Conservation (phyloP, 176 grass and related monocot species). For the maize (Zea mays) region Zm-B73-REFERENCE-NAM-5.0 NC_050100.1:212710001-212710500, state of each 20-base stretch:
- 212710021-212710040: background rate
- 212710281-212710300: too few species aligned
- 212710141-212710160: background rate
- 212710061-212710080: background rate
- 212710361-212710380: too few species aligned
- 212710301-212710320: too few species aligned
- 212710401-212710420: background rate
- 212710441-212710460: background rate
- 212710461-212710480: background rate
- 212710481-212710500: background rate
- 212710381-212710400: background rate
- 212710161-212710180: too few species aligned
- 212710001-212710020: conserved; percentile 15
- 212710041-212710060: background rate
- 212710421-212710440: background rate
- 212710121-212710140: background rate
- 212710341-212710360: too few species aligned
- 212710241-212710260: too few species aligned
- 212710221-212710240: conserved; percentile 2
- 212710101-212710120: background rate
- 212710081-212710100: background rate
- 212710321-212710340: background rate
- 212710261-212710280: too few species aligned
- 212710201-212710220: conserved; percentile 27
- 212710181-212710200: background rate